Evolutionary conservation across 2,329 filamentous ascomycete species (phyloP).

Genomic region (Escovopsis sp.): DNA sequence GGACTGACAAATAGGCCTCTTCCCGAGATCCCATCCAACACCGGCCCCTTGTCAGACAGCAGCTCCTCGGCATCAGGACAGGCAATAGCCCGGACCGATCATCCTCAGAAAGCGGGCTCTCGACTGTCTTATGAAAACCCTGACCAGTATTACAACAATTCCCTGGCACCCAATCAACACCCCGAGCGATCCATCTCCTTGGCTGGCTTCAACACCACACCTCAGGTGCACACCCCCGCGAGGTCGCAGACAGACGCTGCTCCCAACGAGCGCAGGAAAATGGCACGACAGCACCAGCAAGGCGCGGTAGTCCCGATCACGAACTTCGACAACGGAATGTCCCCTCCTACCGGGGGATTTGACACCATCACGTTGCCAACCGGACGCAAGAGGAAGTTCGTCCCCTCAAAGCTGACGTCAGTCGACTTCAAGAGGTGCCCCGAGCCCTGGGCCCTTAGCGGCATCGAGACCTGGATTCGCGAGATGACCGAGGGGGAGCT

Average conservation of each 20-base stretch:
- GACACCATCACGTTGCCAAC: slow-evolving; percentile 75
- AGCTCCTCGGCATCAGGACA: slow-evolving; percentile 36
- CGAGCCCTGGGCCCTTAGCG: slow-evolving; percentile 87
- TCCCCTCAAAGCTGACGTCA: slow-evolving; percentile 67
- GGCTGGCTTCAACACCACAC: slow-evolving; percentile 66
- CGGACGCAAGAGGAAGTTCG: slow-evolving; percentile 68
- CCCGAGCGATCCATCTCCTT: slow-evolving; percentile 68
- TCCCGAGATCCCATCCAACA: slow-evolving; percentile 41
- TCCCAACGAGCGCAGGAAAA: slow-evolving; percentile 46
- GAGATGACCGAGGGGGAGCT: slow-evolving; percentile 83
- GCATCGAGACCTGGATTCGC: slow-evolving; percentile 75
- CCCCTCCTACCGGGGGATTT: slow-evolving; percentile 44
- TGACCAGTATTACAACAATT: slow-evolving; percentile 34
- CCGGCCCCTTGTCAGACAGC: slow-evolving; percentile 45
- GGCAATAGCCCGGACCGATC: slow-evolving; percentile 27
- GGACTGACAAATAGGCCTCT: slow-evolving; percentile 54
- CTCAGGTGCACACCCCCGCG: slow-evolving; percentile 65
- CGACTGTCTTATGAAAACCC: slow-evolving; percentile 25
- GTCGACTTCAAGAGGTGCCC: slow-evolving; percentile 71
- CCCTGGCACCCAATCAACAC: slow-evolving; percentile 23
- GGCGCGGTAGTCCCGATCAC: slow-evolving; percentile 39
- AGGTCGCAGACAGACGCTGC: slow-evolving; percentile 86
- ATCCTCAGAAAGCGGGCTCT: slow-evolving; percentile 34
- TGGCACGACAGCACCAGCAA: slow-evolving; percentile 37
- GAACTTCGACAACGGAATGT: slow-evolving; percentile 40